phyloP scores from a whole-genome alignment of 345 rosid species.

The Isatis tinctoria region DNA sequence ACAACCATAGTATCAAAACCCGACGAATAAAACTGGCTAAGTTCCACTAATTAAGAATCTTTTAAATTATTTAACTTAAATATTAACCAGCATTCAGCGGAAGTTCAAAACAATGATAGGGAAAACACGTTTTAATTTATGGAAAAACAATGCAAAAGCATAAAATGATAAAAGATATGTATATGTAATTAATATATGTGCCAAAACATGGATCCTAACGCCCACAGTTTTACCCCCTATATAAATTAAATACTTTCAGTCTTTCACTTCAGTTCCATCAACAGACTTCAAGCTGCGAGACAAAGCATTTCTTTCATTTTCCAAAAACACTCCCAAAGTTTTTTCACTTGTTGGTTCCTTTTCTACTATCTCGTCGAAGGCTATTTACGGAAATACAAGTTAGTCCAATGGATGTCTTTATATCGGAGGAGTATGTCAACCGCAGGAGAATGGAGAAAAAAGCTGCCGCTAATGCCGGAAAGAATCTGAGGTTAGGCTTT shows the following conservation, averaged over 20 bases:
- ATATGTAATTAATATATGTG: not conserved
- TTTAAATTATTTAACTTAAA: not conserved
- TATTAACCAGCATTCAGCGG: not conserved
- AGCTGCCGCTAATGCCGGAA: constrained; percentile 33
- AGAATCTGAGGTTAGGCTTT: not conserved
- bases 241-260: not conserved
- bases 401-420: constrained; percentile 48
- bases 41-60: not conserved
- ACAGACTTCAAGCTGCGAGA: not conserved
- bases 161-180: not conserved
- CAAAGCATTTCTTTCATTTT: not conserved
- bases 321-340: not conserved
- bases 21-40: not conserved
- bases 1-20: not conserved
- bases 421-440: constrained; percentile 63
- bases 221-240: constrained; percentile 23
- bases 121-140: not conserved
- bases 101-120: not conserved
- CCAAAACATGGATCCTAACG: constrained; percentile 10
- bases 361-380: not conserved
- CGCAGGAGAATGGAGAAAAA: constrained; percentile 51
- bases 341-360: not conserved
- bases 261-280: constrained; percentile 2
- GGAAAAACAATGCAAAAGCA: not conserved
- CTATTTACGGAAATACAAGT: not conserved